Conservation (phyloP, 2,329 filamentous ascomycete species). For the Neoarthrinium moseri region DNA sequence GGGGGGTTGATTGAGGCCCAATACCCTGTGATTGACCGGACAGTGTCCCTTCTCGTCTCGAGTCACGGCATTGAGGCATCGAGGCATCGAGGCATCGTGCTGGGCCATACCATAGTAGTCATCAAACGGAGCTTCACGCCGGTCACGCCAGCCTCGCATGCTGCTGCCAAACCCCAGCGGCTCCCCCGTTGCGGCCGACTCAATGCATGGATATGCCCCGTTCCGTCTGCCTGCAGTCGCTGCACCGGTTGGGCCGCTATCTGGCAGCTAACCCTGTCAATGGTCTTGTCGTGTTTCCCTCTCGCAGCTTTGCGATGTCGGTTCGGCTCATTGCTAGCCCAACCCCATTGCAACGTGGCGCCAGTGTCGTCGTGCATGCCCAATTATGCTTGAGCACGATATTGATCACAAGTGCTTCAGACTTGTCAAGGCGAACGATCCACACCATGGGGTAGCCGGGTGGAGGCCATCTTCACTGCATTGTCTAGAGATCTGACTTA, state of each 20-base stretch:
- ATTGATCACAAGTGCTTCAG: constrained; percentile 11
- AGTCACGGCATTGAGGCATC: not conserved
- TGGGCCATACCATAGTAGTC: too few species aligned
- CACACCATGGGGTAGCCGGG: constrained; percentile 3
- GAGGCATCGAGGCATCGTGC: too few species aligned
- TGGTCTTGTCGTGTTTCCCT: constrained; percentile 2
- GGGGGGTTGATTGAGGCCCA: constrained; percentile 12
- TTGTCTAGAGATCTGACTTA: not conserved
- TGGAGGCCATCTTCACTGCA: not conserved
- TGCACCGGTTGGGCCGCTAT: constrained; percentile 21
- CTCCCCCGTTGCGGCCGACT: constrained; percentile 12
- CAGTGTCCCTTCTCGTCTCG: not conserved
- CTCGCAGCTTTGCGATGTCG: not conserved
- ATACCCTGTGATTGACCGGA: not conserved
- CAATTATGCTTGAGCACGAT: constrained; percentile 14
- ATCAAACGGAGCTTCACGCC: constrained; percentile 15
- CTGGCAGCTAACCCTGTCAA: constrained; percentile 16
- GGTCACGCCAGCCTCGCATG: constrained; percentile 19
- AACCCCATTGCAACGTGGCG: constrained; percentile 15
- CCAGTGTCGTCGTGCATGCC: constrained; percentile 11
- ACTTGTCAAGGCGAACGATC: not conserved
- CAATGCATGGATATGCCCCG: constrained; percentile 19
- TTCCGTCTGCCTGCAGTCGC: constrained; percentile 16
- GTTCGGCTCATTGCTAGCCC: constrained; percentile 9
- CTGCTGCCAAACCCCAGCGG: constrained; percentile 20